phyloP scores from a whole-genome alignment of 352 stramenopile species.

The Globisporangium ultimum region DNA sequence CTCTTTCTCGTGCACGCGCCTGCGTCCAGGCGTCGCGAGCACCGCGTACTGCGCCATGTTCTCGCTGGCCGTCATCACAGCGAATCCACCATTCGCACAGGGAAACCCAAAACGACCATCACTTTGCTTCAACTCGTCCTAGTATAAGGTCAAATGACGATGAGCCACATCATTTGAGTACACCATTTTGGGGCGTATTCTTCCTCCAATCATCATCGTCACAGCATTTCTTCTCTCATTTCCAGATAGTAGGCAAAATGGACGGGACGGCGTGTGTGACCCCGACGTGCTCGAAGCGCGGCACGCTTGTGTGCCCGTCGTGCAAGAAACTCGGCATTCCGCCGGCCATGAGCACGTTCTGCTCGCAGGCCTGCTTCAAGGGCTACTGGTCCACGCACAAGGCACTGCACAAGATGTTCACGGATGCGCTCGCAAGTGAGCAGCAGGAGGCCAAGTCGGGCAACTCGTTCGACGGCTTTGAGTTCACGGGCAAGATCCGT shows the following conservation, averaged over 20 bases:
- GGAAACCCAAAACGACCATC: no score
- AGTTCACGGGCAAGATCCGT: constrained; percentile 84
- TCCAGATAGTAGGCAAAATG: constrained; percentile 1
- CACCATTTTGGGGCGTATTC: no score
- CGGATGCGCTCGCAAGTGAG: constrained; percentile 66
- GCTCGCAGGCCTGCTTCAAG: constrained; percentile 96
- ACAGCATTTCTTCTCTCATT: no score
- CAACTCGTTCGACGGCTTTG: constrained; percentile 59
- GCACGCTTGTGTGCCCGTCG: constrained; percentile 86
- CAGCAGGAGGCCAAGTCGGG: constrained; percentile 24
- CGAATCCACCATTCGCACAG: no score
- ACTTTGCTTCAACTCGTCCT: no score
- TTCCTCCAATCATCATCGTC: no score
- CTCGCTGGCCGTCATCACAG: background rate
- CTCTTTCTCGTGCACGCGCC: background rate
- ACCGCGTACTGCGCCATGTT: constrained; percentile 30
- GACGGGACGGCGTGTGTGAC: constrained; percentile 55
- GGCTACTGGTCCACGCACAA: constrained; percentile 95
- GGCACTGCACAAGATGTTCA: constrained; percentile 93
- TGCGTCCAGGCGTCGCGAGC: constrained; percentile 16
- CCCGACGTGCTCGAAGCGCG: constrained; percentile 71
- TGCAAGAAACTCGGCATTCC: constrained; percentile 91
- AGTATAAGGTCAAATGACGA: no score
- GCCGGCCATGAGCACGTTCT: constrained; percentile 87
- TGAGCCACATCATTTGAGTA: no score